These are phyloP conservation scores for Phanerochaete sordida DNA, from an alignment of 768 basidiomycete genomes.

Conservation along the genomic window DNA sequence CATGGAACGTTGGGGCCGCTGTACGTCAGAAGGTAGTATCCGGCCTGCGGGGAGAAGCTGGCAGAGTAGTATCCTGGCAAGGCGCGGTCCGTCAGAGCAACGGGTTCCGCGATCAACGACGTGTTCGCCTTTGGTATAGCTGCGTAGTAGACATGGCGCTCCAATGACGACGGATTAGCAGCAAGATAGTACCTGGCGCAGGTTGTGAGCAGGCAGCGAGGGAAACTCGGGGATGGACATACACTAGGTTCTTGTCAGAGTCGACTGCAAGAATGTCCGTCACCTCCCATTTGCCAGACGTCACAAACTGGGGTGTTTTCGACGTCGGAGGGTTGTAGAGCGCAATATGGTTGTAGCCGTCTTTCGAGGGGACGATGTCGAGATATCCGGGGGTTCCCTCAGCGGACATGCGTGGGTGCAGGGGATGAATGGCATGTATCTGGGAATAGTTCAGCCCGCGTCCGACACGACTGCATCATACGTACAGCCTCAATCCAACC, in stretches of 20 bases:
- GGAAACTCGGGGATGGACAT: constrained; percentile 12
- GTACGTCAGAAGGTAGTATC: constrained; percentile 81
- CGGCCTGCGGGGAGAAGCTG: constrained; percentile 80
- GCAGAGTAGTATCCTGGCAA: constrained; percentile 58
- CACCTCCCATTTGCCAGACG: constrained; percentile 89
- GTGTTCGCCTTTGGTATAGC: constrained; percentile 52
- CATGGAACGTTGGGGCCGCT: constrained; percentile 81
- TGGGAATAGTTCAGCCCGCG: constrained; percentile 26
- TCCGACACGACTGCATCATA: constrained; percentile 12
- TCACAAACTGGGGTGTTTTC: constrained; percentile 74
- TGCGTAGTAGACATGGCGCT: constrained; percentile 82
- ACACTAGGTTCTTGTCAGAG: constrained; percentile 65
- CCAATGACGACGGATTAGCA: constrained; percentile 75
- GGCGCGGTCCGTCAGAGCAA: constrained; percentile 47
- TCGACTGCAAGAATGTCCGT: constrained; percentile 76
- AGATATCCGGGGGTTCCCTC: constrained; percentile 68
- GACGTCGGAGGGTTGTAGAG: constrained; percentile 79
- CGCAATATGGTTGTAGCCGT: constrained; percentile 92
- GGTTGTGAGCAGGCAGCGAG: not conserved
- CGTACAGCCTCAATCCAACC: constrained; percentile 93
- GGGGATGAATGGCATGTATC: constrained; percentile 61
- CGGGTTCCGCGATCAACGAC: constrained; percentile 16
- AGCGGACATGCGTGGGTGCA: constrained; percentile 42
- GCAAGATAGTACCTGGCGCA: constrained; percentile 78
- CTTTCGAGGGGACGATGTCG: constrained; percentile 78